Conservation (phyloP, 1,139 yeast species). For the Pichia sp. region DNA sequence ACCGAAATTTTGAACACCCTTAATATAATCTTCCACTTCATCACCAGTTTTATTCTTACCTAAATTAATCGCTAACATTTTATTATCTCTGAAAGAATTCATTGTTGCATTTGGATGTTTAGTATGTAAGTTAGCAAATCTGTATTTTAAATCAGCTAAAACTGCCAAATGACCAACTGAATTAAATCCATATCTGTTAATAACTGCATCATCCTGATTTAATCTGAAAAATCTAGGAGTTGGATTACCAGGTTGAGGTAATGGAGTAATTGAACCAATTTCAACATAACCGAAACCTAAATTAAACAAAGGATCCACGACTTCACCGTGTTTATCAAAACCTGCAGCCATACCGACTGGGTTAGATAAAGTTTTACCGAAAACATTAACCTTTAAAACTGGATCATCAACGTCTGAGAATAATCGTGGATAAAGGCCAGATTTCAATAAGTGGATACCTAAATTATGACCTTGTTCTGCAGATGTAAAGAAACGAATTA, state of each 20-base stretch:
- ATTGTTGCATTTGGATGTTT: slow-evolving; percentile 34
- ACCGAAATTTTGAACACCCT: slow-evolving; percentile 78
- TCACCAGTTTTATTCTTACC: slow-evolving; percentile 93
- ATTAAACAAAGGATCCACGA: slow-evolving; percentile 74
- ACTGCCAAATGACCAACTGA: slow-evolving; percentile 82
- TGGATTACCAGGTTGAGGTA: slow-evolving; percentile 92
- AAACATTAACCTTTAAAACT: slow-evolving; percentile 52
- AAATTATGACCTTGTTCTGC: slow-evolving; percentile 81
- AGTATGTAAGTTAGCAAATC: slow-evolving; percentile 42
- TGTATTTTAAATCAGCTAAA: slow-evolving; percentile 53
- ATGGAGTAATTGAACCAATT: slow-evolving; percentile 89
- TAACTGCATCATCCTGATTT: slow-evolving; percentile 80
- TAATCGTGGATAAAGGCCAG: slow-evolving; percentile 61
- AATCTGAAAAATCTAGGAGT: slow-evolving; percentile 84
- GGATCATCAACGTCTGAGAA: slow-evolving; percentile 51
- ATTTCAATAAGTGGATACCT: slow-evolving; percentile 65
- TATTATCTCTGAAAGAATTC: slow-evolving; percentile 58
- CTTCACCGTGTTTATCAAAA: slow-evolving; percentile 89
- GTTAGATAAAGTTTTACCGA: slow-evolving; percentile 56
- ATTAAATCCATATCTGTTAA: slow-evolving; percentile 91
- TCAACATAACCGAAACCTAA: slow-evolving; percentile 88
- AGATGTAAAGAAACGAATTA: slow-evolving; percentile 62
- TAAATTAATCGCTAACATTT: slow-evolving; percentile 71
- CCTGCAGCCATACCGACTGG: slow-evolving; percentile 97
- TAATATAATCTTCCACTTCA: slow-evolving; percentile 76